Conservation (phyloP, 495 filamentous ascomycete genomes). For the Neurospora sp. region DNA sequence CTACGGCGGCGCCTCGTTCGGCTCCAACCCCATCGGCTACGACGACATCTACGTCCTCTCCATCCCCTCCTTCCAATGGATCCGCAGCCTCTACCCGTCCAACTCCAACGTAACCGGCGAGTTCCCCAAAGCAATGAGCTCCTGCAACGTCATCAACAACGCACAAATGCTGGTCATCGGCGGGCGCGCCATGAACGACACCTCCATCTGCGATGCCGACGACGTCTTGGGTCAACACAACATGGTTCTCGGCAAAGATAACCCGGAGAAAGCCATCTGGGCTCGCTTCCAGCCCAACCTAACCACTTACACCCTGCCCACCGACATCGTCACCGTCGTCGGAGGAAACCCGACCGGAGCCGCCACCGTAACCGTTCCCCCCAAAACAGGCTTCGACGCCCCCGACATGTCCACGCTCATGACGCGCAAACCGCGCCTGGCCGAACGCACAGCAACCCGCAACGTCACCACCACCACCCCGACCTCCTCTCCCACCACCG, state of each 20-base stretch:
- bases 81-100: slow-evolving; percentile 6
- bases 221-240: slow-evolving; percentile 8
- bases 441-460: slow-evolving; percentile 4
- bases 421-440: slow-evolving; percentile 6
- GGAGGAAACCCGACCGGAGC: slow-evolving; percentile 8
- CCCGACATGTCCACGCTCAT: slow-evolving; percentile 10
- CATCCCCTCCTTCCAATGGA: slow-evolving; percentile 17
- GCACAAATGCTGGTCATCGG: slow-evolving; percentile 15
- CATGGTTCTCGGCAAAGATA: slow-evolving; percentile 11
- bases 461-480: slow-evolving; percentile 1
- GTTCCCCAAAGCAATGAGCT: slow-evolving; percentile 6
- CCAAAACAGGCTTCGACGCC: slow-evolving; percentile 5
- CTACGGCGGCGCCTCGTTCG: slow-evolving; percentile 13
- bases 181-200: slow-evolving; percentile 9
- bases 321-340: slow-evolving; percentile 4
- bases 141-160: slow-evolving; percentile 14
- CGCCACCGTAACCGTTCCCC: slow-evolving; percentile 1
- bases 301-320: slow-evolving; percentile 11
- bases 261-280: slow-evolving; percentile 8
- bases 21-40: slow-evolving; percentile 7
- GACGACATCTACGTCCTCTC: slow-evolving; percentile 18
- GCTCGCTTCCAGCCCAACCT: slow-evolving; percentile 7
- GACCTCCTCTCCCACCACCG: not conserved
- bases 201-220: slow-evolving; percentile 14
- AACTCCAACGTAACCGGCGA: slow-evolving; percentile 6